Base-by-base conservation (phyloP, 2,329 filamentous ascomycete genomes). In the Venturia carpophila region DNA sequence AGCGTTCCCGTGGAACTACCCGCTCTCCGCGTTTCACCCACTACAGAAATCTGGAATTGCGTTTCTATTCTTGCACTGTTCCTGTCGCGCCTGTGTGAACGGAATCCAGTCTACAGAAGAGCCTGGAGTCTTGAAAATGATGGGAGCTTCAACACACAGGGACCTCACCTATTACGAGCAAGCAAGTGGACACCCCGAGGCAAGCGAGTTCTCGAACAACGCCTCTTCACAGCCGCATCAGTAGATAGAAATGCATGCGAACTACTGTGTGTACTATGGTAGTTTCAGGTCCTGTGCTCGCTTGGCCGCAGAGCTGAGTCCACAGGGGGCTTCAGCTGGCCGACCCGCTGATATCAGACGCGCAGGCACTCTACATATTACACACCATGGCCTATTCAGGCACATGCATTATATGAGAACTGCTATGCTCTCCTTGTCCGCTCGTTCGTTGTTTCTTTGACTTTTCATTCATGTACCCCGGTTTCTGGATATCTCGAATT, bases 301-400 rank as follows among this genome's bases (percentile, higher is more conserved):
- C 52, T 58, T 58, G 30, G 27, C 19, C n/a, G 30, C 52, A 37
- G 52, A 27, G 30, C 52, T n/a, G 19, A 37, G 30, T 15, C 37
- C 30, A 15, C 27, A 37, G 52, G 52, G 52, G 52, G 15, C 19
- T 37, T 37, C 52, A 58, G 52, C 27, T 37, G 27, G 24, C 49
- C 45, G 45, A 47, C 5, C 6, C 45, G 45, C 47, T 58, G 52
- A 58, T 58, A 58, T 58, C 52, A 58, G 52, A 58, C 52, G 24
- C 27, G 30, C 30, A 56, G 10, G 27, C 37, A 58, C 52, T 58
- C 30, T 58, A 58, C 52, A 58, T 37, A 19, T 58, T n/a, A 58
- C 52, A 58, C 52, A 58, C 52, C 52, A 58, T 4, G 37, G 52
- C 52, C 30, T 58, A 27, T 37, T 58, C 52, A 37, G 52, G 27